Evolutionary conservation across 345 rosid genomes (phyloP), one percentile per base, ranked within the genome.

Genomic region (Theobroma cacao): DNA sequence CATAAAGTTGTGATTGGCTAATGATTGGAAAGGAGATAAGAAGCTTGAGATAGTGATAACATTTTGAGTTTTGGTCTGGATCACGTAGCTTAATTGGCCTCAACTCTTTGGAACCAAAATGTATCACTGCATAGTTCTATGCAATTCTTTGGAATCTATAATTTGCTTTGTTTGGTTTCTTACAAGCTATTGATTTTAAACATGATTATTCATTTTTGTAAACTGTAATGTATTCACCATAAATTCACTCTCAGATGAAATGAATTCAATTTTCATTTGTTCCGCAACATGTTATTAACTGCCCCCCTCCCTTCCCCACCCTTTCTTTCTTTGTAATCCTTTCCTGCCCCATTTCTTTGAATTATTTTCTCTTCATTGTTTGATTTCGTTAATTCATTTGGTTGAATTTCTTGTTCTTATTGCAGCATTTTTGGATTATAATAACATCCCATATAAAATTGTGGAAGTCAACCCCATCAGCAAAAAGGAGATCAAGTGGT

Each of bases 401-500:
- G 15, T 31, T 38, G 20, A 34, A 31, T 72, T 5, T 75, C 60
- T 62, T 72, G 28, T 58, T 26, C 6, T 69, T 28, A 12, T 5
- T n/a, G 75, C 86, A 95, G 99, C 98, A 4, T 93, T 95, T 85
- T 85, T 93, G 90, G 98, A 96, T 84, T 96, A 82, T 81, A 79
- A 94, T 72, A 88, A 87, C 40, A 90, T 96, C 72, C 93, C 97
- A 0, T 92, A 96, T 92, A 92, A 91, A 87, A 84, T 92, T 77
- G 97, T 96, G 84, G 99, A 94, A 84, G 99, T 94, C 77, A 90
- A 94, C 79, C 97, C 98, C 28, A 87, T 96, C 56, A 89, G 78
- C 78, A 96, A 94, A 78, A 95, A 93, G 77, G 98, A 95, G 87
- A 91, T 95, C 70, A 95, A 92, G 88, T 95, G 97, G 97, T 93